Evolutionary conservation across 441 rosid species (phyloP).

Genomic region (Flueggea neowawraea): DNA sequence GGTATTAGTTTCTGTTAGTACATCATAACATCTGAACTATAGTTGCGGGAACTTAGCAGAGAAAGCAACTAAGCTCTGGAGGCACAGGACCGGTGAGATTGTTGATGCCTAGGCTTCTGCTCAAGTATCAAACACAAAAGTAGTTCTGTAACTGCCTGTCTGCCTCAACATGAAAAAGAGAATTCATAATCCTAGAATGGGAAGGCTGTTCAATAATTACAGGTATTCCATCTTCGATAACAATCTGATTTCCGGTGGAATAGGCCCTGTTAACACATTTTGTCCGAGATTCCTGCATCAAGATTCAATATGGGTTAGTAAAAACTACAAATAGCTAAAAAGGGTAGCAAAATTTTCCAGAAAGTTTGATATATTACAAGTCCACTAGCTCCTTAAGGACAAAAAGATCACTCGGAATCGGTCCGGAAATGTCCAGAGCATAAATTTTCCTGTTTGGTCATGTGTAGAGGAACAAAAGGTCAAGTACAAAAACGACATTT

Average conservation of each 20-base stretch:
- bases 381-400: constrained; percentile 38
- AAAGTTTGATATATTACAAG: constrained; percentile 31
- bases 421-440: constrained; percentile 55
- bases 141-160: not conserved
- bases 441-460: constrained; percentile 45
- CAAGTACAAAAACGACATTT: not conserved
- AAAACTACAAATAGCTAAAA: constrained; percentile 1
- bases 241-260: constrained; percentile 43
- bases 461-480: not conserved
- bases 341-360: constrained; percentile 1
- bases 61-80: constrained; percentile 40
- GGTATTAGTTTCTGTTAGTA: not conserved
- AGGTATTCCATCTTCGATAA: constrained; percentile 49
- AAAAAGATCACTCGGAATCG: constrained; percentile 43
- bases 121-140: constrained; percentile 15
- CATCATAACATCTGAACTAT: not conserved
- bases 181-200: not conserved
- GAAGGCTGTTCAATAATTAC: constrained; percentile 27
- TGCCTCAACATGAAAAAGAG: not conserved
- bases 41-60: constrained; percentile 35
- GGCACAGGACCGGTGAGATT: constrained; percentile 49
- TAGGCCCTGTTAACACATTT: constrained; percentile 45
- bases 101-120: constrained; percentile 62
- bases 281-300: constrained; percentile 49
- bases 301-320: constrained; percentile 2